phyloP scores from a whole-genome alignment of 164 flowering plant genomes.

The Stephania yunnanensis region DNA sequence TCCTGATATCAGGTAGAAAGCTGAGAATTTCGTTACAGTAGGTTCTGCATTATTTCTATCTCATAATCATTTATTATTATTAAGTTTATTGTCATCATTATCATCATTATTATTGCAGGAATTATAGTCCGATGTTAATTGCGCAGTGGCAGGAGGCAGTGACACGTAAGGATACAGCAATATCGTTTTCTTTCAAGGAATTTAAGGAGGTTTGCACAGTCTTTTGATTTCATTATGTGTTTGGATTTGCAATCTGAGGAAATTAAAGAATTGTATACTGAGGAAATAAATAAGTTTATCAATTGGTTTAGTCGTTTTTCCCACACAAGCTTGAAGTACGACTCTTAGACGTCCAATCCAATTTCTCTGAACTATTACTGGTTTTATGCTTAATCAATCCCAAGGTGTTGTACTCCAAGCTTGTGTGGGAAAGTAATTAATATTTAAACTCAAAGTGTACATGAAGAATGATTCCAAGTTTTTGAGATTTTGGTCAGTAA shows the following conservation, averaged over 20 bases:
- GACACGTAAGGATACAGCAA: constrained; percentile 72
- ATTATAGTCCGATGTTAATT: constrained; percentile 63
- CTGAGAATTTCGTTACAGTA: background rate
- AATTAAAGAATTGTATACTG: background rate
- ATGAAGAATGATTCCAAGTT: no score
- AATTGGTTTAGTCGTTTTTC: background rate
- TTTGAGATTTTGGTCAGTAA: no score
- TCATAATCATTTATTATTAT: background rate
- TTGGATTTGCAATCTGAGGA: background rate
- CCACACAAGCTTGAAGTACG: background rate
- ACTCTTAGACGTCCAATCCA: background rate
- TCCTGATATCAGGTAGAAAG: constrained; percentile 53
- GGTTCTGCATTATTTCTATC: background rate
- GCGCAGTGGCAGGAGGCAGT: constrained; percentile 86
- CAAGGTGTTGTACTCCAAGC: no score
- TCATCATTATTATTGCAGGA: constrained; percentile 35
- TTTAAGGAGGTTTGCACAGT: constrained; percentile 51
- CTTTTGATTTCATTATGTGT: background rate
- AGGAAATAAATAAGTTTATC: background rate
- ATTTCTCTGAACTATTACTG: background rate
- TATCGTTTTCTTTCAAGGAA: constrained; percentile 59
- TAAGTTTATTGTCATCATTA: no score
- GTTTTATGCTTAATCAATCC: no score
- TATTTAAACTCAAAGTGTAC: no score
- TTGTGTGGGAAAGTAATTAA: no score